Conservation (phyloP, 2,329 filamentous ascomycete genomes). For the Curvularia lunata region DNA sequence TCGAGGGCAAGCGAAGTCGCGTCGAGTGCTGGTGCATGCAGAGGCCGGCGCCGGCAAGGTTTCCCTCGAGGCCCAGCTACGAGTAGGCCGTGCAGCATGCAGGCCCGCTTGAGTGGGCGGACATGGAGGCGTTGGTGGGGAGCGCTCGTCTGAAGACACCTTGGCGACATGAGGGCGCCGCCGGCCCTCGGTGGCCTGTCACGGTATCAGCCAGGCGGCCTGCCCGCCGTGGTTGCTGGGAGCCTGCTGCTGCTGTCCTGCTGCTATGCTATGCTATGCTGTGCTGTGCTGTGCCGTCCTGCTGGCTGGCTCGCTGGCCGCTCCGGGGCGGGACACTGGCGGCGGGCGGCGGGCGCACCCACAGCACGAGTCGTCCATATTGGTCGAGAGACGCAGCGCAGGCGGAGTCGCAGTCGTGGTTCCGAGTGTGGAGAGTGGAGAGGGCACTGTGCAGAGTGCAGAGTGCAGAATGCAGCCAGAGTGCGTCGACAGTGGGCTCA, state of each 20-base stretch:
- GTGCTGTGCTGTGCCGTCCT: too few species aligned
- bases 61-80: slow-evolving; percentile 22
- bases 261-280: too few species aligned
- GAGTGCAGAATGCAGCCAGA: slow-evolving; percentile 18
- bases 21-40: slow-evolving; percentile 29
- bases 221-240: neutral
- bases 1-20: slow-evolving; percentile 27
- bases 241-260: neutral
- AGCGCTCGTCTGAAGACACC: neutral
- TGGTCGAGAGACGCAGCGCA: neutral
- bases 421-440: slow-evolving; percentile 23
- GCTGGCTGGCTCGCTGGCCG: neutral
- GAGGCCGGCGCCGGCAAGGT: slow-evolving; percentile 33
- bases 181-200: neutral
- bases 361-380: too few species aligned
- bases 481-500: neutral
- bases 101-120: slow-evolving; percentile 36
- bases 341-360: neutral
- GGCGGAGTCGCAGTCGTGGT: neutral
- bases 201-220: too few species aligned
- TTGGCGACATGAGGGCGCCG: neutral
- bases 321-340: neutral
- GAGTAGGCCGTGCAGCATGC: slow-evolving; percentile 35
- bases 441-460: slow-evolving; percentile 29
- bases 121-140: slow-evolving; percentile 20